Conservation (phyloP, 345 rosid species). For the Ailanthus altissimus region DNA sequence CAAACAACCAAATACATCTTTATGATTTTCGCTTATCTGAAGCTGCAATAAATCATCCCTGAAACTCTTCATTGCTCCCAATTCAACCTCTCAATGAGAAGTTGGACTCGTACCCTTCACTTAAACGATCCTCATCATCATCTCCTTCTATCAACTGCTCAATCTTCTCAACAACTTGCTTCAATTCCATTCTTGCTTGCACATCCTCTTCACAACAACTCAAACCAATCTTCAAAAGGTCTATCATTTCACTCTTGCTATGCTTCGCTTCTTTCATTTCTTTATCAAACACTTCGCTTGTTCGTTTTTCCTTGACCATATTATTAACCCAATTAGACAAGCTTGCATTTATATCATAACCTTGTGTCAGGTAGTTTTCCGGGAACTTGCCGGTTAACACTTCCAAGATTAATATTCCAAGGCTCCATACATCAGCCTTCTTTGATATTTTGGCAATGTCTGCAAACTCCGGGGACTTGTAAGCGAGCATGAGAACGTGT, state of each 20-base stretch:
- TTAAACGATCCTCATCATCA: conserved; percentile 17
- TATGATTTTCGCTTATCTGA: not conserved
- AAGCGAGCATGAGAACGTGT: conserved; percentile 54
- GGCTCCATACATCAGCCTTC: conserved; percentile 71
- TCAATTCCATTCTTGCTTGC: conserved; percentile 49
- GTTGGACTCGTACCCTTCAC: conserved; percentile 35
- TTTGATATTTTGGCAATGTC: conserved; percentile 39
- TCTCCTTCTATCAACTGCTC: conserved; percentile 45
- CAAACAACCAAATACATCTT: too few species aligned
- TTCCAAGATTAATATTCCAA: conserved; percentile 70
- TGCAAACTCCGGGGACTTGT: conserved; percentile 72
- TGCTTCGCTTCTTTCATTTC: conserved; percentile 58
- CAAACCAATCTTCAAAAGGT: conserved; percentile 66
- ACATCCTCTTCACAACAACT: conserved; percentile 70
- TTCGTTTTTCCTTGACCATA: conserved; percentile 60
- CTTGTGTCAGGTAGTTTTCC: conserved; percentile 52
- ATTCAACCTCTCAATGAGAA: conserved; percentile 30
- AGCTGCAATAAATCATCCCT: not conserved
- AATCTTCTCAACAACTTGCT: conserved; percentile 48
- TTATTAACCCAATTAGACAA: conserved; percentile 62
- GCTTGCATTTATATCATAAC: conserved; percentile 43
- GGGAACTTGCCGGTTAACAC: conserved; percentile 63
- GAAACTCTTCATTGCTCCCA: not conserved
- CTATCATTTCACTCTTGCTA: conserved; percentile 58
- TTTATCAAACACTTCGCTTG: conserved; percentile 59